phyloP scores from a whole-genome alignment of 176 grass and related monocot genomes.

The Canna indica region DNA sequence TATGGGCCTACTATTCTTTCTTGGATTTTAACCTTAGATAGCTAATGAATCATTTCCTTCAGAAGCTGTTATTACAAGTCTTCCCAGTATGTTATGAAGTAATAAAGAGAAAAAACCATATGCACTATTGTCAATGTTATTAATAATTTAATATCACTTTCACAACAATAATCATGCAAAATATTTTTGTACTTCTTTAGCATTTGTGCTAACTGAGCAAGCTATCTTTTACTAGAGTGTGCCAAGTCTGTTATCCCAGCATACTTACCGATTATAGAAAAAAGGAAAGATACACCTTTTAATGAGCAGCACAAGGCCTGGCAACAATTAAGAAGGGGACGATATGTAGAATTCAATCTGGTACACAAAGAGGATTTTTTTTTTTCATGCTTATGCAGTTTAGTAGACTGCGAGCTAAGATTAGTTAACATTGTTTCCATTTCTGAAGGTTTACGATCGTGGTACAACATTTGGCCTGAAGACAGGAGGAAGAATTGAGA shows the following conservation, averaged over 20 bases:
- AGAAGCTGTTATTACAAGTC: neutral
- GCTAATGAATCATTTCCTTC: neutral
- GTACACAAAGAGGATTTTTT: slow-evolving; percentile 17
- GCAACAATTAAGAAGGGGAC: slow-evolving; percentile 89
- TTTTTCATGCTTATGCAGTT: neutral
- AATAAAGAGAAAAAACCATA: too few species aligned
- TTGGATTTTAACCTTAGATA: too few species aligned
- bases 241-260: slow-evolving; percentile 82
- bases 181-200: too few species aligned
- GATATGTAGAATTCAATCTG: slow-evolving; percentile 97
- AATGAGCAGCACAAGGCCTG: slow-evolving; percentile 84
- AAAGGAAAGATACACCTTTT: slow-evolving; percentile 75
- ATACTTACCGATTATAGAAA: slow-evolving; percentile 84
- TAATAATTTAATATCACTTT: neutral
- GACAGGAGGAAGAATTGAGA: slow-evolving; percentile 93
- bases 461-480: slow-evolving; percentile 96
- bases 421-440: neutral
- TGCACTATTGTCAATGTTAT: neutral
- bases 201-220: neutral
- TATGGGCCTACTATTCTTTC: too few species aligned
- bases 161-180: too few species aligned
- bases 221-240: slow-evolving; percentile 41
- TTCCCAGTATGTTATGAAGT: too few species aligned
- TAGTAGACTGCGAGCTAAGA: neutral
- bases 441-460: slow-evolving; percentile 79